Base-by-base conservation (phyloP, 805 yeast genomes). In the Vanderwaltozyma tropicalis region DNA sequence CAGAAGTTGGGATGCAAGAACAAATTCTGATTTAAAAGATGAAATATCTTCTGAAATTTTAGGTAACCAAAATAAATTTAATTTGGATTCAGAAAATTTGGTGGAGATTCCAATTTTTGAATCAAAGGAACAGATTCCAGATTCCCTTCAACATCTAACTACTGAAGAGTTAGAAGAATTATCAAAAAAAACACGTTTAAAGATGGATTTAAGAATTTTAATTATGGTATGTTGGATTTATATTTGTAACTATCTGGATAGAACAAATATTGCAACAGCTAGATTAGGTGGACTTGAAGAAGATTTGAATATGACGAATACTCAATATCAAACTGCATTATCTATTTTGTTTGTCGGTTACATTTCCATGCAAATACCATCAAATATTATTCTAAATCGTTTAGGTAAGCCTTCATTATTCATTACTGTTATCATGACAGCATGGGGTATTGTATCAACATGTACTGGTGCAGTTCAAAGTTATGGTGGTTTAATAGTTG, bases 211-310 rank as follows among this genome's bases (percentile, higher is more conserved):
- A 8, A 54, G 76, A 41, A 60, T 73, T 38, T 53, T 73, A 41
- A 76, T 78, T 15, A 64, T 68, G 68, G 46, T 72, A 24, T 66
- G 71, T 40, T 57, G 63, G 44, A 67, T 73, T 45, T 73, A 72
- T 48, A 68, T 73, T 42, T 61, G 74, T 42, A 73, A 73, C 45
- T 71, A 65, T 32, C 54, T 75, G 37, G 80, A 75, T 52, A 64
- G 72, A 41, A 69, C 77, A n/a, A 74, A 74, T 48, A 71, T 75
- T 38, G 79, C 79, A 43, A 74, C 74, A 45, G 80, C 80, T 11
- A 63, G 64, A 28, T 63, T 71, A 2, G 78, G 75, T 16, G 79
- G 80, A 4, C 44, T 74, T 43, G 54, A 62, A 1, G 58, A 59
- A 22, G 71, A 65, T 41, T 39, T 72, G 16, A 58, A 61, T 5